Evolutionary conservation across 768 basidiomycete genomes (phyloP), one percentile per base, ranked within the genome.

Genomic region (Termitomyces eurrhizus): DNA sequence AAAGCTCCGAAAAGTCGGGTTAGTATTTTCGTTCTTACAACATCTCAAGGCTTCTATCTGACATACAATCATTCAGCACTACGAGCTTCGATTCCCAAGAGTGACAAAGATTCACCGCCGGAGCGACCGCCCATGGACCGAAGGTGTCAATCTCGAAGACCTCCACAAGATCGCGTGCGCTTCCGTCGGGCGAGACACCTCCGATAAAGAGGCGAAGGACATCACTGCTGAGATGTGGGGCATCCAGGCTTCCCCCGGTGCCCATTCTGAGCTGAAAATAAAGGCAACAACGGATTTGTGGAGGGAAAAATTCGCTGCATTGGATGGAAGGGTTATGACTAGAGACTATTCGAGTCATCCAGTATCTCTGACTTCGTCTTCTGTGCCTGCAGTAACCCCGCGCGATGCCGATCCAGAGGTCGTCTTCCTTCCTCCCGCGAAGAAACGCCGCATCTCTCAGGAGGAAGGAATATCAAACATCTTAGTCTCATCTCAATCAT

Each of bases 1-100:
- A n/a, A n/a, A n/a, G n/a, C n/a, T n/a, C n/a, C n/a, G n/a, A n/a
- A 74, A 29, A 82, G 83, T 68, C 75, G 81, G 67, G 90, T 91
- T 57, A 37, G 57, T 51, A 26, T 48, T 14, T 41, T 4, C 14
- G 13, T 7, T 24, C 4, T 21, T n/a, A 21, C 49, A 54, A 13
- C 49, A 24, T 18, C 26, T 39, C 16, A 16, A 29, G 1, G 49
- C 16, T 3, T n/a, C 14, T 11, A 35, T 62, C 35, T 50, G 42
- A 64, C 26, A 21, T 21, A 13, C n/a, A 37, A 48, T 53, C 46
- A 8, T 7, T 14, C 61, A 93, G 92, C 78, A 87, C 67, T 95
- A 95, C 68, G 91, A 91, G 64, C 77, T 94, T 5, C 87, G 94
- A 24, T 95, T 90, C 70, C 92, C 94, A 0, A 80, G 94, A 52